A percentile compares a stretch with the other conserved stretches of the same genome.
Conservation (phyloP, 2,329 filamentous ascomycete species). For the Diaporthe capsici region DNA sequence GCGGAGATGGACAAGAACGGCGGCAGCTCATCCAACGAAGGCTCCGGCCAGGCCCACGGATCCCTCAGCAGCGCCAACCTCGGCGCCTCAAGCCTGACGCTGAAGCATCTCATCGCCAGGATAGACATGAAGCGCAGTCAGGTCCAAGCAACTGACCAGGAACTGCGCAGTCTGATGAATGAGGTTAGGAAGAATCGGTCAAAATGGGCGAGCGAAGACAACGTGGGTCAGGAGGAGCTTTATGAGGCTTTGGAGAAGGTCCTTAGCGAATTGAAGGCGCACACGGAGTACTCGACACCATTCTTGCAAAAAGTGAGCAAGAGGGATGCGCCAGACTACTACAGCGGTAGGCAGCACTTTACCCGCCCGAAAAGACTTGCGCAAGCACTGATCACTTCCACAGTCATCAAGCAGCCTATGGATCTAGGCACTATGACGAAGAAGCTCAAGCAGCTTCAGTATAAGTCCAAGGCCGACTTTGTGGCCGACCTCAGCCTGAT, state of each 20-base stretch:
- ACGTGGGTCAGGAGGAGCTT: constrained; percentile 96
- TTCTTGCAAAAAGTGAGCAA: constrained; percentile 97
- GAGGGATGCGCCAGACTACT: constrained; percentile 95
- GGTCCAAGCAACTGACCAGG: constrained; percentile 92
- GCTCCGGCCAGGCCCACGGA: constrained; percentile 79
- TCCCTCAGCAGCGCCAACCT: constrained; percentile 94
- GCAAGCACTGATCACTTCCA: constrained; percentile 46
- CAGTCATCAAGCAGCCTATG: constrained; percentile 97
- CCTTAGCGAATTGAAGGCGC: constrained; percentile 94
- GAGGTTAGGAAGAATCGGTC: constrained; percentile 98
- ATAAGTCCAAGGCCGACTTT: constrained; percentile 94
- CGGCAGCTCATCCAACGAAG: constrained; percentile 63
- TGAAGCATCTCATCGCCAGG: constrained; percentile 96
- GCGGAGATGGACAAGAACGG: constrained; percentile 87
- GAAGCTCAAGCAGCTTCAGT: constrained; percentile 85
- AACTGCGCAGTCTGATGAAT: constrained; percentile 92
- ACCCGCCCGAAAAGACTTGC: constrained; percentile 41
- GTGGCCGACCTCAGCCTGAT: constrained; percentile 94
- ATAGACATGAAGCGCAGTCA: constrained; percentile 94
- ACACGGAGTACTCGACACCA: constrained; percentile 97
- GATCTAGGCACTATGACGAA: constrained; percentile 98
- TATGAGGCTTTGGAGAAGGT: constrained; percentile 98
- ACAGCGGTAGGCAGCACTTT: constrained; percentile 75
- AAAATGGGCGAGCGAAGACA: constrained; percentile 99
- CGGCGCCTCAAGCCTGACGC: constrained; percentile 92